These are phyloP conservation scores for Chamaecrista fasciculata DNA, from an alignment of 306 rosid genomes.

Conservation along the genomic window DNA sequence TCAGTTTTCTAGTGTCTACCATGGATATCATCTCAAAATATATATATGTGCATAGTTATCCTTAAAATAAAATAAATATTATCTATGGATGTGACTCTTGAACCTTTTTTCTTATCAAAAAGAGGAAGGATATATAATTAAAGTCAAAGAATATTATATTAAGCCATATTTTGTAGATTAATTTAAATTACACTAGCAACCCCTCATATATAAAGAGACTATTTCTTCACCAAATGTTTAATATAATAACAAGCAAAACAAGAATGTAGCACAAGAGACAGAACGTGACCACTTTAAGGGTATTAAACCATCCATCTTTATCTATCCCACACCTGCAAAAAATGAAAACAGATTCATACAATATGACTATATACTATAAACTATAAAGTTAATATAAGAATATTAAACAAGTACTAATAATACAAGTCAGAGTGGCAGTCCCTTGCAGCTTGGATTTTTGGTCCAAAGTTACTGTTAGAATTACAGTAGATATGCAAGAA, in stretches of 20 bases:
- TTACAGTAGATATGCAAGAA: neutral
- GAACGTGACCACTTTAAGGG: neutral
- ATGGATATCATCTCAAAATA: neutral
- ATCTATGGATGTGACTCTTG: neutral
- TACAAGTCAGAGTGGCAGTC: neutral
- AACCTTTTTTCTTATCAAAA: neutral
- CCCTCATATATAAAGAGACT: neutral
- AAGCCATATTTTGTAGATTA: neutral
- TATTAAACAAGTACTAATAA: neutral
- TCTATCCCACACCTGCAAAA: slow-evolving; percentile 24
- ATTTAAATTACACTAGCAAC: neutral
- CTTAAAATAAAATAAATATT: neutral
- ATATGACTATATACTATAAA: neutral
- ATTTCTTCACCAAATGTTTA: neutral
- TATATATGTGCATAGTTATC: slow-evolving; percentile 19
- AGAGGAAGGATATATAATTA: neutral
- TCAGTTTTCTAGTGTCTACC: neutral
- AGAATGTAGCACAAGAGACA: neutral
- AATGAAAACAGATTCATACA: neutral
- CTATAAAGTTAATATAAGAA: neutral
- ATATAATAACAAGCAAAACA: neutral
- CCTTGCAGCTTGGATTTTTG: neutral
- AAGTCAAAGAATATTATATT: neutral
- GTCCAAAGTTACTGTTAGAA: neutral
- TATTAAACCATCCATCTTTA: slow-evolving; percentile 7